Evolutionary conservation across 2,329 filamentous ascomycete species (phyloP).

Genomic region (Epichloe aotearoae): DNA sequence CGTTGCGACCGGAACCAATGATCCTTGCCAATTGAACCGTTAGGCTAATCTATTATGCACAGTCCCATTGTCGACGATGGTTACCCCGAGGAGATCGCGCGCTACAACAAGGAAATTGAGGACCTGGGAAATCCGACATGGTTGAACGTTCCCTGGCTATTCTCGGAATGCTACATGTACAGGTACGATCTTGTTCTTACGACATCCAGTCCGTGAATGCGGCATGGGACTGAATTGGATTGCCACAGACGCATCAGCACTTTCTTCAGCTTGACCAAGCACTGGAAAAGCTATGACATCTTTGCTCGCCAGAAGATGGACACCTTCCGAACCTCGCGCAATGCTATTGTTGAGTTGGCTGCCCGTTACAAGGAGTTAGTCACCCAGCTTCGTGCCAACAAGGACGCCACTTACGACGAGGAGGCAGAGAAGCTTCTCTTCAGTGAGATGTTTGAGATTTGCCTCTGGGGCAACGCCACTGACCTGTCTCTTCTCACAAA

Average conservation of each 20-base stretch:
- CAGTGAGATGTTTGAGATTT: slow-evolving; percentile 89
- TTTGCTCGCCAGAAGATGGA: slow-evolving; percentile 82
- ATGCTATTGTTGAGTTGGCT: slow-evolving; percentile 72
- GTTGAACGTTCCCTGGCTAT: slow-evolving; percentile 83
- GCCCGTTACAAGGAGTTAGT: slow-evolving; percentile 65
- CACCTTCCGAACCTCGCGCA: slow-evolving; percentile 83
- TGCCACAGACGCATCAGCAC: slow-evolving; percentile 55
- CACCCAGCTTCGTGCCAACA: slow-evolving; percentile 44
- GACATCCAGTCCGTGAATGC: background rate
- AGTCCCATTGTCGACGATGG: slow-evolving; percentile 70
- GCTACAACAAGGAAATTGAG: slow-evolving; percentile 78
- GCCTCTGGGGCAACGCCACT: slow-evolving; percentile 93
- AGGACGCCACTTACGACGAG: slow-evolving; percentile 40
- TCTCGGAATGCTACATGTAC: slow-evolving; percentile 88
- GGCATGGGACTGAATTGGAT: background rate
- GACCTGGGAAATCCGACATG: slow-evolving; percentile 62
- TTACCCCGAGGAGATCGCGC: slow-evolving; percentile 60
- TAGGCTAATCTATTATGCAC: slow-evolving; percentile 5
- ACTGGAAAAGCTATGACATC: slow-evolving; percentile 86
- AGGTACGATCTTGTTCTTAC: slow-evolving; percentile 31
- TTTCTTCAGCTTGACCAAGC: slow-evolving; percentile 59
- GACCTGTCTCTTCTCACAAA: slow-evolving; percentile 84
- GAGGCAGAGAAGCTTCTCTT: slow-evolving; percentile 70
- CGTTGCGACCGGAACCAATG: slow-evolving; percentile 11
- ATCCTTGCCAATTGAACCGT: background rate